These are phyloP conservation scores for Coprinellus micaceus DNA, from an alignment of 768 basidiomycete genomes.

Conservation along the genomic window DNA sequence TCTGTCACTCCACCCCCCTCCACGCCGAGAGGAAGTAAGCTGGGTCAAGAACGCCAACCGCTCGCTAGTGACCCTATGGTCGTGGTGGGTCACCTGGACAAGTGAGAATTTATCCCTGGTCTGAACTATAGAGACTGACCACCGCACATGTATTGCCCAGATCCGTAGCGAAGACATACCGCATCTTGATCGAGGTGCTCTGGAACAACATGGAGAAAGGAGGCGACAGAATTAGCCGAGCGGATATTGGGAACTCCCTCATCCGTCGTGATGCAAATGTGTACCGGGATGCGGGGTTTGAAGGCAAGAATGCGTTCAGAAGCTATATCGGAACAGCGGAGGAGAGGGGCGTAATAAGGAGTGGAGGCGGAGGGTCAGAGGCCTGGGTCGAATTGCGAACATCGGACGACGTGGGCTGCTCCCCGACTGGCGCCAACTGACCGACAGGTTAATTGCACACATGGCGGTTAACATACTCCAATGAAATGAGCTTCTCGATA, in stretches of 20 bases:
- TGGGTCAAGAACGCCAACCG: background rate
- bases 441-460: no score
- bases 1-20: background rate
- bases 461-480: no score
- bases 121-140: no score
- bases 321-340: constrained; percentile 29
- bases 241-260: constrained; percentile 4
- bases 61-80: background rate
- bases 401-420: no score
- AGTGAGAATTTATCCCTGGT: background rate
- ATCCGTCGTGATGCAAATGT: constrained; percentile 9
- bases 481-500: no score
- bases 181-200: constrained; percentile 4
- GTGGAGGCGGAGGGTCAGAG: constrained; percentile 10
- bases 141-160: background rate
- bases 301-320: constrained; percentile 20
- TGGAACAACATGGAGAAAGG: constrained; percentile 2
- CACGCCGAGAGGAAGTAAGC: no score
- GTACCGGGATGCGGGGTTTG: constrained; percentile 29
- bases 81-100: background rate
- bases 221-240: background rate
- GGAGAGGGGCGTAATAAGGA: constrained; percentile 19
- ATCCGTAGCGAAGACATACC: background rate
- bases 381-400: constrained; percentile 10
- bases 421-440: no score